Conservation (phyloP, 306 rosid genomes). For the Castanea sativa region DNA sequence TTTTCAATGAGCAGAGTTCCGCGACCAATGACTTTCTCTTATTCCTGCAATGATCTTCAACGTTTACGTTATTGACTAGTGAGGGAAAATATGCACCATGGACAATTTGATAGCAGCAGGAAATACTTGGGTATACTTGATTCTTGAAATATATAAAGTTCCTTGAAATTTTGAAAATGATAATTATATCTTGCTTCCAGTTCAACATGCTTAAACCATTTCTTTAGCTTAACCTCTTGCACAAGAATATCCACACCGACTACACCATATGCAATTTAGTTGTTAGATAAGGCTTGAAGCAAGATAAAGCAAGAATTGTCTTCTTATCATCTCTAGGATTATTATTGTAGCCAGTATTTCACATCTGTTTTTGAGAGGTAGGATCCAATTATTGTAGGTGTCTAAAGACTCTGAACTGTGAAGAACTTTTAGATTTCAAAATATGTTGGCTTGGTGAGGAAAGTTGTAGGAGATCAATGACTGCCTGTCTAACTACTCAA, state of each 20-base stretch:
- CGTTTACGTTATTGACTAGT: not conserved
- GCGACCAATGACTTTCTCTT: slow-evolving; percentile 22
- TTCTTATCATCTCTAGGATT: not conserved
- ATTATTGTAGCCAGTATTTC: not conserved
- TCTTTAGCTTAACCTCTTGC: not conserved
- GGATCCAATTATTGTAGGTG: not conserved
- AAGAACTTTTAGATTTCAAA: not conserved
- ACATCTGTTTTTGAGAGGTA: not conserved
- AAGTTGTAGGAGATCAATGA: not conserved
- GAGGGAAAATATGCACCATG: not conserved
- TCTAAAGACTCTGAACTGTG: not conserved
- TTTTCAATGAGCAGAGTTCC: slow-evolving; percentile 6
- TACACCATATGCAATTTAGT: not conserved
- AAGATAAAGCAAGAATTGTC: not conserved
- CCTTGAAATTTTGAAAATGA: not conserved
- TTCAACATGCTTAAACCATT: not conserved
- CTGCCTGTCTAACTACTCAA: not conserved
- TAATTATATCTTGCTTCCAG: not conserved
- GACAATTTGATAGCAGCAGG: not conserved
- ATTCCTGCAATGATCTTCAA: not conserved
- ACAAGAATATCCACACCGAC: not conserved
- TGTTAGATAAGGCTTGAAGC: not conserved
- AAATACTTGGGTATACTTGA: not conserved
- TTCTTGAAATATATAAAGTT: not conserved
- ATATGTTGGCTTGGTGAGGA: not conserved